These are phyloP conservation scores for Gryganskiella cystojenkinii DNA, from an alignment of 192 early-diverging fungal genomes.

Conservation along the genomic window DNA sequence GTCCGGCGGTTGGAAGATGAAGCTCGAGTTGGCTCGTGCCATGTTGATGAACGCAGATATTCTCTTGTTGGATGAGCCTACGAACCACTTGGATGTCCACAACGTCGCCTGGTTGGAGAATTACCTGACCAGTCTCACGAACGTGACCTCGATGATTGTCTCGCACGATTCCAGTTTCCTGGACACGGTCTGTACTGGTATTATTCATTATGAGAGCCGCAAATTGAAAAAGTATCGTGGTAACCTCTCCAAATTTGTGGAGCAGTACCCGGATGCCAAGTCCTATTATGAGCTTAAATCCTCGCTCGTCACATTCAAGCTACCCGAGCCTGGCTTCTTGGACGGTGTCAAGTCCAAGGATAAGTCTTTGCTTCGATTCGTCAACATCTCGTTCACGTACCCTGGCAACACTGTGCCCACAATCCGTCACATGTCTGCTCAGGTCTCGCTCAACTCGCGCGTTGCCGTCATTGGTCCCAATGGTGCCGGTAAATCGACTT, in stretches of 20 bases:
- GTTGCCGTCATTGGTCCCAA: conserved; percentile 77
- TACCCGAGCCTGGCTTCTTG: conserved; percentile 77
- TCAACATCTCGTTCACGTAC: conserved; percentile 71
- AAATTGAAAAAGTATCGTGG: conserved; percentile 77
- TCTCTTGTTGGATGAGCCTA: conserved; percentile 84
- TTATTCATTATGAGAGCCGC: conserved; percentile 83
- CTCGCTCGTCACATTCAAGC: conserved; percentile 66
- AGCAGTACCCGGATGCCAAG: conserved; percentile 73
- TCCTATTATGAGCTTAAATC: conserved; percentile 78
- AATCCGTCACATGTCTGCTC: conserved; percentile 64
- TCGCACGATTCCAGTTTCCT: conserved; percentile 89
- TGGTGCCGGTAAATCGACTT: conserved; percentile 51
- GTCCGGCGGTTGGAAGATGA: conserved; percentile 91
- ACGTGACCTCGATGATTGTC: conserved; percentile 84
- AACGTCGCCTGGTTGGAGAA: conserved; percentile 67
- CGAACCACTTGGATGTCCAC: conserved; percentile 81
- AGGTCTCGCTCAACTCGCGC: conserved; percentile 77
- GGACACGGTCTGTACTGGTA: conserved; percentile 79
- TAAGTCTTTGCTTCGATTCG: conserved; percentile 78
- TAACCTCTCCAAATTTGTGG: conserved; percentile 80
- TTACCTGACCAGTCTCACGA: conserved; percentile 72
- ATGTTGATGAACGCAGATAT: conserved; percentile 86
- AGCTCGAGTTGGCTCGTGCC: conserved; percentile 85
- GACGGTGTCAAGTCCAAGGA: conserved; percentile 76
- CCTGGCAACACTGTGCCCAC: conserved; percentile 70